Evolutionary conservation across 768 basidiomycete species (phyloP).

Genomic region (Xanthoconium stramineum): DNA sequence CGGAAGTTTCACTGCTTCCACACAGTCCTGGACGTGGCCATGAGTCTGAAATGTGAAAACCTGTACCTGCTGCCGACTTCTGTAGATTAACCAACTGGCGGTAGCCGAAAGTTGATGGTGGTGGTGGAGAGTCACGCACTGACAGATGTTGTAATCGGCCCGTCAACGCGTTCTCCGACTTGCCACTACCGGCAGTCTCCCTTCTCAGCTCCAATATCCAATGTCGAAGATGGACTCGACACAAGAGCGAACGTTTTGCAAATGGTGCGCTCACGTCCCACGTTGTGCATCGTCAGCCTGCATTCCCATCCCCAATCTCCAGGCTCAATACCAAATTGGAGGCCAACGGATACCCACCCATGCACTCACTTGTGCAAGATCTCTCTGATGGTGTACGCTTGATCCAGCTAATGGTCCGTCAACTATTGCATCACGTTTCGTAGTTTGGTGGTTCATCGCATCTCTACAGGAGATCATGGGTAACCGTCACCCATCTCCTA

Average conservation of each 20-base stretch:
- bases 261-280: conserved; percentile 57
- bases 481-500: conserved; percentile 26
- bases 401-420: conserved; percentile 86
- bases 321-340: conserved; percentile 98
- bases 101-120: conserved; percentile 42
- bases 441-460: conserved; percentile 1
- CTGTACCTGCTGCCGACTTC: conserved; percentile 77
- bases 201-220: not conserved
- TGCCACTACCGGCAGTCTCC: not conserved
- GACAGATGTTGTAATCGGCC: not conserved
- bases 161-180: not conserved
- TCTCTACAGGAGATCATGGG: conserved; percentile 91
- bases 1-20: conserved; percentile 93
- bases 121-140: conserved; percentile 28
- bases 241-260: conserved; percentile 85
- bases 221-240: conserved; percentile 28
- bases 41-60: not conserved
- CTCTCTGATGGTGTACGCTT: conserved; percentile 93
- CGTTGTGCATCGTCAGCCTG: not conserved
- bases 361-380: conserved; percentile 87
- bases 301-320: conserved; percentile 1
- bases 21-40: conserved; percentile 63
- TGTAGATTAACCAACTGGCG: conserved; percentile 75
- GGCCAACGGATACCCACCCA: conserved; percentile 75
- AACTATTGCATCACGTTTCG: not conserved